Evolutionary conservation across 768 basidiomycete species (phyloP), one percentile per base, ranked within the genome.

Genomic region (Hysterangium stoloniferum): DNA sequence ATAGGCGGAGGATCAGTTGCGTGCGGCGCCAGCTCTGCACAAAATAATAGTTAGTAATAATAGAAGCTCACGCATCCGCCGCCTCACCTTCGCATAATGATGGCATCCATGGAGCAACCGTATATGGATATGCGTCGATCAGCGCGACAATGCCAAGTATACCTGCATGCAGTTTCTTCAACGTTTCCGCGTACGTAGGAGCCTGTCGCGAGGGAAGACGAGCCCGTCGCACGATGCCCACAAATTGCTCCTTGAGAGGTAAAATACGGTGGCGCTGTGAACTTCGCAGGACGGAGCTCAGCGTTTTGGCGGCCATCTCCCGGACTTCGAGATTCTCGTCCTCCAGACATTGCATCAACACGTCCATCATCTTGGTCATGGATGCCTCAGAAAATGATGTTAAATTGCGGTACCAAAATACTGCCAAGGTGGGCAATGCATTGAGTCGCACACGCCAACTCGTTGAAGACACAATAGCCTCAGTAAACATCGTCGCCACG

Each of bases 271-370:
- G 80, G 51, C 90, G 76, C 61, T 92, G 89, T n/a, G 91, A 92
- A 59, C 88, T 92, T 54, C 92, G 75, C 48, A 96, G 76, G 55
- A 96, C 82, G 7, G 89, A 86, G 25, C 90, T 87, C 38, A 96
- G 69, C 35, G 84, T 84, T 67, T 83, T 83, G 4, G 88, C 87
- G 20, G 89, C 87, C 79, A 87, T 92, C 64, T 91, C 87, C 56
- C 92, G 78, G 34, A 96, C 92, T 67, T 96, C 92, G 37, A 92
- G 83, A 59, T 93, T 94, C 62, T 90, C 88, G 62, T 96, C 92
- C 8, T 79, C 74, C 47, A 96, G 68, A 64, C 92, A 94, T 48
- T 84, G 82, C 13, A 91, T 72, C 47, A 94, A 70, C 27, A 88
- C 80, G 53, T 90, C 88, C 80, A 92, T 82, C 54, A 91, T 78